Evolutionary conservation across 495 filamentous ascomycete genomes (phyloP), one percentile per base, ranked within the genome.

Genomic region (Hypomontagnella monticulosa): DNA sequence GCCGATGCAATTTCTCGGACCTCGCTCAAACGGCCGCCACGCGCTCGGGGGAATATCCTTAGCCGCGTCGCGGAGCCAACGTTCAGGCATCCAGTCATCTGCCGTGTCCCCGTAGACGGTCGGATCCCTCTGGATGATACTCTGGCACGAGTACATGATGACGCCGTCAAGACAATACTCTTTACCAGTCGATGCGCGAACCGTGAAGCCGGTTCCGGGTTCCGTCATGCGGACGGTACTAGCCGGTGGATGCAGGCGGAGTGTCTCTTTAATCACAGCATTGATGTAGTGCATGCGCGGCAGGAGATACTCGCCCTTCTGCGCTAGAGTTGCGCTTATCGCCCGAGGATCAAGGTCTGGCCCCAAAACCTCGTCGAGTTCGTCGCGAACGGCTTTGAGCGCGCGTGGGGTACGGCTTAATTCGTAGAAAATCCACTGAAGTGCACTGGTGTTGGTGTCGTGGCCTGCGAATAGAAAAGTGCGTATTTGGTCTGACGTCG

Each of bases 81-180:
- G 76, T 71, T 89, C 87, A 0, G 87, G 87, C 7, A 80, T 75
- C 67, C 87, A 90, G 30, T 84, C 80, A 3, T 86, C 74, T 0
- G 81, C 84, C 54, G 87, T 83, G 0, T 81, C 72, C 0, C 87
- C 75, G 36, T 68, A 91, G 0, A 90, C 84, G 10, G 75, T 61
- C 6, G 81, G 78, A 64, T 91, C 88, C 0, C 77, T 78, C 14
- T 91, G 88, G 52, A 88, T 76, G 36, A 82, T 77, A 16, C 66
- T 61, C 0, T 85, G 61, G 38, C 87, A 67, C 14, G 78, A 62
- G 61, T 87, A 84, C 32, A 91, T 76, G 0, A 81, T 71, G 55
- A 84, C 74, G 9, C 80, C 81, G 43, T 84, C 78, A 0, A 83
- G 63, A 46, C 90, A 79, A 12, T 81, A 64, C 57, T 87, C 88